Evolutionary conservation across 2,329 filamentous ascomycete genomes (phyloP).

Genomic region (Zymoseptoria passerinii): DNA sequence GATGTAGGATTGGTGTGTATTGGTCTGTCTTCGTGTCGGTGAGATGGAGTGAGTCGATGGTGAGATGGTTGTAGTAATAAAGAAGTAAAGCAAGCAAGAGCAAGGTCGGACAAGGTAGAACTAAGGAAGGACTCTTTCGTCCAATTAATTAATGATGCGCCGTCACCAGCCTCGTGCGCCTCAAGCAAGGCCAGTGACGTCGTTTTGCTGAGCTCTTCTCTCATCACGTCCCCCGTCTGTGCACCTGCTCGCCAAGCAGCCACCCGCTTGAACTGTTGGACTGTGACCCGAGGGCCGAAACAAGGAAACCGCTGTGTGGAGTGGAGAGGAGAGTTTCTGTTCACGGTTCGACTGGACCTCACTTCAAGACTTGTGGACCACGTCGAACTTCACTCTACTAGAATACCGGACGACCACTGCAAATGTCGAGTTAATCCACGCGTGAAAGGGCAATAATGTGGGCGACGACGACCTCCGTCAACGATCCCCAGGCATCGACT

Average conservation of each 20-base stretch:
- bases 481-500: not conserved
- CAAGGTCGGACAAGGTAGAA: not conserved
- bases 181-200: not conserved
- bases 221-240: too few species aligned
- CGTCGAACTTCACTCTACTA: not conserved
- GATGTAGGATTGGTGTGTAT: not conserved
- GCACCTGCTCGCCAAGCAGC: not conserved
- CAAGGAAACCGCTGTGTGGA: not conserved
- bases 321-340: not conserved
- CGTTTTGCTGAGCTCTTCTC: not conserved
- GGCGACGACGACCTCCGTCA: not conserved
- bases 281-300: not conserved
- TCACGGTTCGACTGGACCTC: too few species aligned
- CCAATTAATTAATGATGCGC: not conserved
- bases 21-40: not conserved
- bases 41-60: not conserved
- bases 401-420: not conserved
- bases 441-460: conserved; percentile 1
- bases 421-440: not conserved
- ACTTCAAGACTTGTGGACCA: too few species aligned
- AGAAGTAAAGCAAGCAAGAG: not conserved
- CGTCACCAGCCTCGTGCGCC: not conserved
- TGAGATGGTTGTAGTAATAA: not conserved
- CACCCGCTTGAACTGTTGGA: not conserved
- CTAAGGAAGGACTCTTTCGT: not conserved